Percentiles rank a stretch among this genome's conserved stretches.
Evolutionary conservation across 306 rosid species (phyloP).

Genomic region (Trifolium dubium): DNA sequence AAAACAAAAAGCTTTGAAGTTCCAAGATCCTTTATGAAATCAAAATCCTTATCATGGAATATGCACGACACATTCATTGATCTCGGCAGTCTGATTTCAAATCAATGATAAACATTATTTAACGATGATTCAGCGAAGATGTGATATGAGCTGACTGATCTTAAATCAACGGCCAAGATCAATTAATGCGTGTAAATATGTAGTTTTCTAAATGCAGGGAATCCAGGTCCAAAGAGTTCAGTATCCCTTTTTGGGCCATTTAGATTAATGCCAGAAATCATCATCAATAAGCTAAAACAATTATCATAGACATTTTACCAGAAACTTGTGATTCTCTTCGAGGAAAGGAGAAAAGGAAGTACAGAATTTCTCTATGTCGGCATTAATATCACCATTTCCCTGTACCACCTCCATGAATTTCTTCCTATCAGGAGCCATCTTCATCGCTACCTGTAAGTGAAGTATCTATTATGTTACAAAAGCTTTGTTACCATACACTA

Average conservation of each 20-base stretch:
- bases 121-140: neutral
- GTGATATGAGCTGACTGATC: neutral
- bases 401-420: conserved; percentile 93
- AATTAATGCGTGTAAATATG: neutral
- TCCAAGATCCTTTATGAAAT: conserved; percentile 1
- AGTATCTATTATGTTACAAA: conserved; percentile 23
- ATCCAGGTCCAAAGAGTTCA: conserved; percentile 12
- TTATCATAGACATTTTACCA: conserved; percentile 59
- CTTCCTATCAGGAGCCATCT: conserved; percentile 97
- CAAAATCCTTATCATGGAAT: neutral
- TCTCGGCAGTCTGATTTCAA: neutral
- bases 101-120: neutral
- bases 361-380: conserved; percentile 79
- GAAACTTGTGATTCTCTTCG: conserved; percentile 89
- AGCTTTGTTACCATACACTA: neutral
- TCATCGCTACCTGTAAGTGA: conserved; percentile 81
- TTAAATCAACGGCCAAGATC: neutral
- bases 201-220: neutral
- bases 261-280: conserved; percentile 5
- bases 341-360: conserved; percentile 70
- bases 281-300: conserved; percentile 23
- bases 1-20: conserved; percentile 35
- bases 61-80: neutral
- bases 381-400: conserved; percentile 68
- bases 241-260: conserved; percentile 7